Base-by-base conservation (phyloP, 1,139 yeast genomes). In the Maudiozyma humilis region DNA sequence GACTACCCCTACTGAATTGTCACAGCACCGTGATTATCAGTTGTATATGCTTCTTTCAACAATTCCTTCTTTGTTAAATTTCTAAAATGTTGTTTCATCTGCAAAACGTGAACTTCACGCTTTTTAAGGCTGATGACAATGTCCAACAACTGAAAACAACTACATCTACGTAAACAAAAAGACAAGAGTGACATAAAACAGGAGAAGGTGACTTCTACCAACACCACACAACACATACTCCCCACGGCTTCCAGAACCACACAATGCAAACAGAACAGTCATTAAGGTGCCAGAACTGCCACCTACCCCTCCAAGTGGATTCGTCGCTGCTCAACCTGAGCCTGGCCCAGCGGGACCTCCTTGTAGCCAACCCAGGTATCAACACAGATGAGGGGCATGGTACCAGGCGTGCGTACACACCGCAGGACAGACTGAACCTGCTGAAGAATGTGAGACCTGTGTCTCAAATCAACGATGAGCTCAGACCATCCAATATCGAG, bases 231-330 rank as follows among this genome's bases (percentile, higher is more conserved):
- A 6, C 27, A 23, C 8, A 23, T 10, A 23, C 27, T 6, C 27
- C 6, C 27, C 8, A 6, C 6, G 27, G 10, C 27, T 10, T 6
- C 27, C 10, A 23, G 10, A 6, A 23, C 8, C 10, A 6, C 27
- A 35, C 15, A 4, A 35, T 35, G 38, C 23, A 35, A 12, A 16
- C 35, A n/a, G 41, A 33, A 30, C 33, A 36, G 32, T 15, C 31
- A 13, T 31, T 46, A 14, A 44, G 44, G 45, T 80, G 88, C 57
- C 82, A 78, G 55, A 66, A 76, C 46, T 80, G 88, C 56, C 71
- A 76, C 42, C 64, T 78, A 30, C 83, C 86, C 2, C 53, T 80
- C 41, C 64, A 67, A 19, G 65, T 79, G 13, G 83, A 79, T 53
- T 71, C 71, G 25, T 75, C 84, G 0, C 53, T 80, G 29, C 59